phyloP scores from a whole-genome alignment of 768 basidiomycete species.

The Tylopilus rubrobrunneus region DNA sequence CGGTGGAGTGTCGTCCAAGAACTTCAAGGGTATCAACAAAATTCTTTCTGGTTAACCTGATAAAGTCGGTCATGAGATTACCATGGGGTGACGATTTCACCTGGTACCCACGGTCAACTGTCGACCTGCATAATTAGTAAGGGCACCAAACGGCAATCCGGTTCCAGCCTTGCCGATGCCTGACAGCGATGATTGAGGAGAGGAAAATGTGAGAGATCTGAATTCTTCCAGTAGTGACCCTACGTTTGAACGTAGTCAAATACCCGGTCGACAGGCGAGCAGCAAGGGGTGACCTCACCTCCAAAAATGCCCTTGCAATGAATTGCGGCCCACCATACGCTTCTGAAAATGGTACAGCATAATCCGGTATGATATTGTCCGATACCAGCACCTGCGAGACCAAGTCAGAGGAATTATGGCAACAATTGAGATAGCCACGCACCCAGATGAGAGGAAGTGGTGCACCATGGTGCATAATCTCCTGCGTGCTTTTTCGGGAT shows the following conservation, averaged over 20 bases:
- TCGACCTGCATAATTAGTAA: slow-evolving; percentile 18
- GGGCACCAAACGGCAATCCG: too few relatives aligned
- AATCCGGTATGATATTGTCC: slow-evolving; percentile 27
- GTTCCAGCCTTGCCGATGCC: slow-evolving; percentile 26
- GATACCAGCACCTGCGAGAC: slow-evolving; percentile 19
- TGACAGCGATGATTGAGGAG: slow-evolving; percentile 1
- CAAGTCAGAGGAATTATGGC: not conserved
- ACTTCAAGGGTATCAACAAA: too few relatives aligned
- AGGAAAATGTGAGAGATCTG: not conserved
- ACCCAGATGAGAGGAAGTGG: slow-evolving; percentile 27
- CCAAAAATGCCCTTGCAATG: slow-evolving; percentile 23
- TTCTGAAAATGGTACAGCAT: slow-evolving; percentile 28
- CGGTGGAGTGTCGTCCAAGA: too few relatives aligned
- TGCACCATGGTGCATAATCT: slow-evolving; percentile 9
- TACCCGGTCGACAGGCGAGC: too few relatives aligned
- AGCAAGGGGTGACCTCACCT: slow-evolving; percentile 2
- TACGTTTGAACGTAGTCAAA: slow-evolving; percentile 2
- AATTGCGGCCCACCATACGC: slow-evolving; percentile 26
- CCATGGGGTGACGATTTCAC: not conserved
- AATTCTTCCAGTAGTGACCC: slow-evolving; percentile 26
- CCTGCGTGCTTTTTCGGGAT: slow-evolving; percentile 8
- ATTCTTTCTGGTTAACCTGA: slow-evolving; percentile 27
- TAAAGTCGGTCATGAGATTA: not conserved
- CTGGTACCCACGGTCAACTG: slow-evolving; percentile 22
- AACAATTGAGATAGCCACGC: not conserved